Evolutionary conservation across 495 filamentous ascomycete genomes (phyloP).

Genomic region (Pseudoneurospora amorphoporcata): DNA sequence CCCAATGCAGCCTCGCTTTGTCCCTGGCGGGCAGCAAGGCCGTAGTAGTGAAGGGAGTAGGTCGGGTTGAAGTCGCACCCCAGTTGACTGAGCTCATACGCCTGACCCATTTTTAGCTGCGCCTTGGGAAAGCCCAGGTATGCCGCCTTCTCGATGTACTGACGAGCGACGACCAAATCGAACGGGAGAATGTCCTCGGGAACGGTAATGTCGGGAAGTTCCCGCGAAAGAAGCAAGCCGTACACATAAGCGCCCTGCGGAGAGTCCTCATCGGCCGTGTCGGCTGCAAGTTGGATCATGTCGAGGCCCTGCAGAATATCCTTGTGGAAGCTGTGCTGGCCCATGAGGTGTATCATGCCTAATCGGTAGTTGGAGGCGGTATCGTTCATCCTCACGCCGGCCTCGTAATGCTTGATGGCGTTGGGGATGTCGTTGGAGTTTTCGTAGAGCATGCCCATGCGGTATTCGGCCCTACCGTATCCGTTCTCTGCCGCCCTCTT

Average conservation of each 20-base stretch:
- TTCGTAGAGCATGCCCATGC: constrained; percentile 97
- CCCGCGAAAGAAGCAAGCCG: constrained; percentile 85
- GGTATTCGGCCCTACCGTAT: constrained; percentile 90
- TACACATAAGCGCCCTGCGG: constrained; percentile 96
- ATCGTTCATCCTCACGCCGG: constrained; percentile 66
- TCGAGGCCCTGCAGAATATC: constrained; percentile 71
- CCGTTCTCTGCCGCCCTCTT: constrained; percentile 75
- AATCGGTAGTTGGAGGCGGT: constrained; percentile 91
- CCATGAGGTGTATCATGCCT: constrained; percentile 94
- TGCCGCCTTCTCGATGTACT: constrained; percentile 93
- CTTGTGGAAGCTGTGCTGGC: constrained; percentile 79
- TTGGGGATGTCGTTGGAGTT: constrained; percentile 83
- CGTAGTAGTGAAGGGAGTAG: constrained; percentile 90
- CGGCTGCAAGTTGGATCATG: constrained; percentile 70
- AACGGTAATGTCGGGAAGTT: constrained; percentile 77
- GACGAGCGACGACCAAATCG: constrained; percentile 62
- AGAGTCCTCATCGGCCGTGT: constrained; percentile 90
- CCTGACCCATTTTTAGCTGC: constrained; percentile 93
- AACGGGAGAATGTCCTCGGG: constrained; percentile 60
- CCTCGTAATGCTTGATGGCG: constrained; percentile 79
- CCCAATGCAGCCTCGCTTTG: constrained; percentile 91
- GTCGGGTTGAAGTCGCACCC: constrained; percentile 92
- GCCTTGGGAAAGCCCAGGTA: constrained; percentile 96
- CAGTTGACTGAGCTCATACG: constrained; percentile 87
- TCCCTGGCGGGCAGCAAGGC: constrained; percentile 76